Evolutionary conservation across 1,139 yeast species (phyloP).

Genomic region (Candida albicans): DNA sequence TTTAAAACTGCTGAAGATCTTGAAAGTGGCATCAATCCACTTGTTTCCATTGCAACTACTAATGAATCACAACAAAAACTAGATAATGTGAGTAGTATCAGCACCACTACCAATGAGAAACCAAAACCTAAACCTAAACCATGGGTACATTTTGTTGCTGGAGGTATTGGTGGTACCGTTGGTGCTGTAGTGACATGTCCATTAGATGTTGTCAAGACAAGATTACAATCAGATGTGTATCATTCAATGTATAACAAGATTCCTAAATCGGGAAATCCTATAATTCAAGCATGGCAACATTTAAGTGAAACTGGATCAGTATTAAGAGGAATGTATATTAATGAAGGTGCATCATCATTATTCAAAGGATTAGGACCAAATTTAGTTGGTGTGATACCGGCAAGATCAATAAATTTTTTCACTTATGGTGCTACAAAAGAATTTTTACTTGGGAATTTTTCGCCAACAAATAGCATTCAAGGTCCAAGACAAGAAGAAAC

Average conservation of each 20-base stretch:
- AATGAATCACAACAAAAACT: constrained; percentile 2
- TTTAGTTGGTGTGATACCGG: constrained; percentile 97
- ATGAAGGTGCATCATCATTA: constrained; percentile 82
- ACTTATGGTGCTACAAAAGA: constrained; percentile 94
- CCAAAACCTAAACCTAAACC: constrained; percentile 49
- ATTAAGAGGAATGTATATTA: constrained; percentile 61
- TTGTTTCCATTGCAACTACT: not conserved
- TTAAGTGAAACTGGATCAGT: constrained; percentile 81
- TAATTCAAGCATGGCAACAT: constrained; percentile 59
- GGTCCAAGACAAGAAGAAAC: constrained; percentile 51
- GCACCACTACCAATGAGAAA: constrained; percentile 6
- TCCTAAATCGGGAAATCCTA: constrained; percentile 41
- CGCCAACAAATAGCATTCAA: constrained; percentile 29
- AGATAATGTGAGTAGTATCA: not conserved
- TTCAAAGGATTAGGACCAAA: constrained; percentile 97
- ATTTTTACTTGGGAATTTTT: constrained; percentile 56
- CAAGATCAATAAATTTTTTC: constrained; percentile 93
- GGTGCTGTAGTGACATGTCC: constrained; percentile 96
- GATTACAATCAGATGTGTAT: constrained; percentile 87
- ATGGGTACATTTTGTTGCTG: constrained; percentile 99
- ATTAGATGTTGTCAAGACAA: constrained; percentile 91
- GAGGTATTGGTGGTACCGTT: constrained; percentile 97
- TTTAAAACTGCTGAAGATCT: constrained; percentile 33
- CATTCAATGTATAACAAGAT: constrained; percentile 39
- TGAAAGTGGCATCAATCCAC: constrained; percentile 15